Conservation (phyloP, 331 rosid genomes). For the Saraca asoca region DNA sequence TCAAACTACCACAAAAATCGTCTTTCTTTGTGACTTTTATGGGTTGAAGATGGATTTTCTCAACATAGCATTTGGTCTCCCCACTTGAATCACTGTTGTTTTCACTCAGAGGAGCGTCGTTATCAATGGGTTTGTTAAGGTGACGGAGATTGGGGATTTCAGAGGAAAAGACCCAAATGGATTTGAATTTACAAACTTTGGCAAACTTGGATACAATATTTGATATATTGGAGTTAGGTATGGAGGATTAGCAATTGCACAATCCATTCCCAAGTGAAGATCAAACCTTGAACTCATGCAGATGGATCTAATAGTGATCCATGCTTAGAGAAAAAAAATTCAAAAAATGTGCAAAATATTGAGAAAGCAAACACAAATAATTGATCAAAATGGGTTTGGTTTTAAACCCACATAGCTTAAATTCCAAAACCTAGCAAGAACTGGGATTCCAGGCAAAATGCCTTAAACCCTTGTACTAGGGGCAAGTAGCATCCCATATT, state of each 20-base stretch:
- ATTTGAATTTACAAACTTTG: slow-evolving; percentile 63
- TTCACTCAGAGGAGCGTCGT: slow-evolving; percentile 34
- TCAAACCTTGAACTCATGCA: slow-evolving; percentile 33
- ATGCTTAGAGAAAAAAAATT: slow-evolving; percentile 25
- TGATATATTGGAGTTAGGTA: slow-evolving; percentile 60
- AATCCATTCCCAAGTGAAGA: slow-evolving; percentile 47
- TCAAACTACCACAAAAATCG: slow-evolving; percentile 37
- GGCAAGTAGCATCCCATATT: slow-evolving; percentile 23
- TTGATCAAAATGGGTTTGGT: slow-evolving; percentile 1
- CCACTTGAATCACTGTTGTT: slow-evolving; percentile 34
- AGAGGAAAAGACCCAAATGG: slow-evolving; percentile 65
- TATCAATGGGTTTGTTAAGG: slow-evolving; percentile 36
- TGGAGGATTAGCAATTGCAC: slow-evolving; percentile 44
- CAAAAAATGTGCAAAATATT: not conserved
- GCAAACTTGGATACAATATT: slow-evolving; percentile 65
- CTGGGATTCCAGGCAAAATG: slow-evolving; percentile 36
- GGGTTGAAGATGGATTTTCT: slow-evolving; percentile 52
- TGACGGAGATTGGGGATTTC: slow-evolving; percentile 45
- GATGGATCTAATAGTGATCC: slow-evolving; percentile 27
- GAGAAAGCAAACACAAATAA: slow-evolving; percentile 12
- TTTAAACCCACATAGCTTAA: slow-evolving; percentile 22
- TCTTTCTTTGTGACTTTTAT: slow-evolving; percentile 38
- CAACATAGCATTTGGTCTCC: slow-evolving; percentile 38
- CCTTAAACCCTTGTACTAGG: slow-evolving; percentile 23
- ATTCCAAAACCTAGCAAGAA: slow-evolving; percentile 24